Conservation (phyloP, 2,329 filamentous ascomycete species). For the Beauveria sp. region DNA sequence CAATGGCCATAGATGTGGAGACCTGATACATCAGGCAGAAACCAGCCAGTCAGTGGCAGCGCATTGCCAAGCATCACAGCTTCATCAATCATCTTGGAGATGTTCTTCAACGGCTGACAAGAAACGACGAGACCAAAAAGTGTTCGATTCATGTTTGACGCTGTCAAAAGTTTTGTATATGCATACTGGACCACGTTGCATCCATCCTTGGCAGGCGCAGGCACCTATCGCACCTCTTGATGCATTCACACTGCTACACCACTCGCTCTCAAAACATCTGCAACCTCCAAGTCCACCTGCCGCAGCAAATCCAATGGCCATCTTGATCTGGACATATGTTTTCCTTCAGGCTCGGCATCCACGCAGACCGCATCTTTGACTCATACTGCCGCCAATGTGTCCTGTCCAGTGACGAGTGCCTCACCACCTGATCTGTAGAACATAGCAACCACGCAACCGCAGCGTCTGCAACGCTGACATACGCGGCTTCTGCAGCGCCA, state of each 20-base stretch:
- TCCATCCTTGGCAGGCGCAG: neutral
- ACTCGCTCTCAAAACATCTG: neutral
- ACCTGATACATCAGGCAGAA: conserved; percentile 10
- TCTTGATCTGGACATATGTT: neutral
- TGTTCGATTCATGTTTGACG: neutral
- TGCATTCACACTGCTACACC: neutral
- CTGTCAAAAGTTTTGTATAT: neutral
- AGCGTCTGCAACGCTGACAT: neutral
- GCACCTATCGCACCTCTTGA: neutral
- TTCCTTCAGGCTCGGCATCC: neutral
- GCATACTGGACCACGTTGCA: neutral
- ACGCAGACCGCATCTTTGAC: neutral
- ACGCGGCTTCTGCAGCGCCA: neutral
- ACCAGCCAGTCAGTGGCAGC: neutral
- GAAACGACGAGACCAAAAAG: neutral
- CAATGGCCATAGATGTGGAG: conserved; percentile 3
- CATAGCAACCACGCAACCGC: neutral
- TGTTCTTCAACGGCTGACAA: neutral
- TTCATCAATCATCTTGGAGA: neutral
- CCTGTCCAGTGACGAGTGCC: neutral
- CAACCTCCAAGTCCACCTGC: neutral
- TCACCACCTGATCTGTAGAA: neutral
- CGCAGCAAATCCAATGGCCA: neutral
- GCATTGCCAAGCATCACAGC: neutral
- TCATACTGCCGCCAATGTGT: neutral